A percentile compares a stretch with the other conserved stretches of the same genome.
These are phyloP conservation scores for Physcomitrium patens DNA, from an alignment of 225 moss, liverwort and hornwort genomes.

Conservation along the genomic window DNA sequence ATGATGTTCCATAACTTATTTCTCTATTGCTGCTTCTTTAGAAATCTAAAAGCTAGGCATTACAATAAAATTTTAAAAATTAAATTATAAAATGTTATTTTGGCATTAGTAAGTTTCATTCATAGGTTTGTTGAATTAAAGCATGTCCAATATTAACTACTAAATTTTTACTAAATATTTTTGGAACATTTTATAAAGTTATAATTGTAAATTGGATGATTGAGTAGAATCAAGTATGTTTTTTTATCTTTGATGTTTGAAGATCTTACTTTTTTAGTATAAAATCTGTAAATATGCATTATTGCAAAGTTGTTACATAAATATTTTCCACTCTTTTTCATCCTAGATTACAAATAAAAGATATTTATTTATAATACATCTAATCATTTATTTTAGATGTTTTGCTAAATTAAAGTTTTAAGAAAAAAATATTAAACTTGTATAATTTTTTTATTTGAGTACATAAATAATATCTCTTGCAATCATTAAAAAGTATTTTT, in stretches of 20 bases:
- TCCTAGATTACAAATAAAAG: neutral
- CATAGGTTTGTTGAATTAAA: neutral
- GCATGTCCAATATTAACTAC: too few species aligned
- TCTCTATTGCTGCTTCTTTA: neutral
- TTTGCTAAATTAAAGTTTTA: too few species aligned
- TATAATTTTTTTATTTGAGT: neutral
- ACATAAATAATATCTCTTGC: constrained; percentile 72
- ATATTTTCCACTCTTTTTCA: neutral
- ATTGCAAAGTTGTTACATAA: constrained; percentile 62
- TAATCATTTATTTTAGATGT: too few species aligned
- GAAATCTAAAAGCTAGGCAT: too few species aligned
- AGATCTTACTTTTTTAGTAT: constrained; percentile 67
- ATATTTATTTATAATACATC: too few species aligned
- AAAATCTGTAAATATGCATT: constrained; percentile 65
- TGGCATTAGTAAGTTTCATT: neutral
- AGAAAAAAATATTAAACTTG: too few species aligned
- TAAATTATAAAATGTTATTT: neutral
- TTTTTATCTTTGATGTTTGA: constrained; percentile 82
- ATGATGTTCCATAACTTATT: too few species aligned
- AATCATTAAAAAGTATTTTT: constrained; percentile 82
- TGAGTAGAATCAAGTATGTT: constrained; percentile 77
- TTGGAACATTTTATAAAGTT: too few species aligned
- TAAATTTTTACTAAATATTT: too few species aligned
- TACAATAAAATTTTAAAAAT: neutral
- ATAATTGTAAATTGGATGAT: neutral